These are phyloP conservation scores for Clitocybe nebularis DNA, from an alignment of 1,284 basidiomycete species.

Conservation along the genomic window DNA sequence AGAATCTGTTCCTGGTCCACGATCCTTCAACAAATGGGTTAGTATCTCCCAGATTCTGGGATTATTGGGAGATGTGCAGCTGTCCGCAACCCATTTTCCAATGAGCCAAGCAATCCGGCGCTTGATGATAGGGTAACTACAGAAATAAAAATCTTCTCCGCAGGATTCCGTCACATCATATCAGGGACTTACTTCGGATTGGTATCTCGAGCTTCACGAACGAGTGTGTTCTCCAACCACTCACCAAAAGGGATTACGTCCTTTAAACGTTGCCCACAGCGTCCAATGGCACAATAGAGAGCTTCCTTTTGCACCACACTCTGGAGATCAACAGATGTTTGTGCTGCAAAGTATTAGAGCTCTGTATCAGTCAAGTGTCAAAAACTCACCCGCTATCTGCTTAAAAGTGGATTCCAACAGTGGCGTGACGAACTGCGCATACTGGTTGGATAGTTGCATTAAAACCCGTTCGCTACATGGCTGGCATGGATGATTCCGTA, in stretches of 20 bases:
- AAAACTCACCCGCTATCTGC: slow-evolving; percentile 29
- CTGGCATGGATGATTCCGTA: slow-evolving; percentile 33
- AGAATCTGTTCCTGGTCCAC: slow-evolving; percentile 65
- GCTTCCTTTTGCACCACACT: slow-evolving; percentile 80
- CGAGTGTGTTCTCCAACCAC: slow-evolving; percentile 61
- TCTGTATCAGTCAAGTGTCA: slow-evolving; percentile 3
- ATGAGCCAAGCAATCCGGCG: slow-evolving; percentile 88
- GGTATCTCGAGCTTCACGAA: slow-evolving; percentile 51
- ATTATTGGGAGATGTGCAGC: slow-evolving; percentile 58
- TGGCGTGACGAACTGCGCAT: slow-evolving; percentile 69
- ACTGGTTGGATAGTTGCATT: slow-evolving; percentile 75
- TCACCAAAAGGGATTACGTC: slow-evolving; percentile 61
- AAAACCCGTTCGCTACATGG: slow-evolving; percentile 87
- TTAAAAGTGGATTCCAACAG: slow-evolving; percentile 48
- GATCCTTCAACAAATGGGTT: slow-evolving; percentile 67
- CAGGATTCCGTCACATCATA: not conserved
- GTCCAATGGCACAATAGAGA: slow-evolving; percentile 83
- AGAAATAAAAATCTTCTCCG: slow-evolving; percentile 1
- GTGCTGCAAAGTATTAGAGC: slow-evolving; percentile 33
- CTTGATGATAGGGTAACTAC: slow-evolving; percentile 87
- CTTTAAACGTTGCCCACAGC: slow-evolving; percentile 70
- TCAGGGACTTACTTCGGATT: slow-evolving; percentile 48
- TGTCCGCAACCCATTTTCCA: slow-evolving; percentile 78
- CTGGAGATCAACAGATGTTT: slow-evolving; percentile 52
- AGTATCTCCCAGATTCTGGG: slow-evolving; percentile 77